A percentile compares a stretch with the other conserved stretches of the same genome.
Conservation (phyloP, 1,284 basidiomycete genomes). For the Lignosus rhinocerotis region DNA sequence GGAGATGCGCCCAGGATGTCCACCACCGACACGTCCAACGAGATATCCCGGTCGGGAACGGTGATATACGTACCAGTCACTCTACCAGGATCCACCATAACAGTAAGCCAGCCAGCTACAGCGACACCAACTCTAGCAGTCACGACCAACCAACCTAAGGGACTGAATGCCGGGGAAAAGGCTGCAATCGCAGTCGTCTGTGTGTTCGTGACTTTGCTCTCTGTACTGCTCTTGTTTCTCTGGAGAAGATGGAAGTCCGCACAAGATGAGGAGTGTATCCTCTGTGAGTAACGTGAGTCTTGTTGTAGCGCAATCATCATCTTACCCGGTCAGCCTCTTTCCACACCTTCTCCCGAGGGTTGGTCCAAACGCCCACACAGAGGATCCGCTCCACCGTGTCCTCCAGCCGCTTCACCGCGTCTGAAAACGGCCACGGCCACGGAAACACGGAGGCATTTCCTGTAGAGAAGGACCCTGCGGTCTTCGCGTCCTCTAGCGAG, state of each 20-base stretch:
- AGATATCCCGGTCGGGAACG: not conserved
- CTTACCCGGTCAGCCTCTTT: not conserved
- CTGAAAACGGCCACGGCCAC: not conserved
- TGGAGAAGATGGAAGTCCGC: constrained; percentile 1
- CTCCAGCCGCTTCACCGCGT: not conserved
- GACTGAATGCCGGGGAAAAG: constrained; percentile 6
- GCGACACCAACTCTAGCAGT: not conserved
- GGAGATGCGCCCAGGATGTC: not conserved
- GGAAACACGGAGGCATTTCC: not conserved
- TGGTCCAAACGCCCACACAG: not conserved
- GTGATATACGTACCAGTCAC: not conserved
- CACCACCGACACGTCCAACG: not conserved
- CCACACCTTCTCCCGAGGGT: not conserved
- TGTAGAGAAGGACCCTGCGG: not conserved
- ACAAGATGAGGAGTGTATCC: not conserved
- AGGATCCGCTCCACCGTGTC: not conserved
- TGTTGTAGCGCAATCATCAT: not conserved
- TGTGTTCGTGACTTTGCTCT: not conserved
- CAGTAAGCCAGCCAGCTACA: not conserved
- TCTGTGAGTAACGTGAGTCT: not conserved
- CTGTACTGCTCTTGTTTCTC: not conserved
- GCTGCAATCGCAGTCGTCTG: constrained; percentile 8
- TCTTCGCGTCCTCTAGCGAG: not conserved
- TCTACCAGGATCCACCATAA: not conserved
- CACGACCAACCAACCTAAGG: not conserved